Percentiles rank a stretch among this genome's conserved stretches.
Conservation (phyloP, 257 asterid genomes). For the Fraxinus cuspidata region DNA sequence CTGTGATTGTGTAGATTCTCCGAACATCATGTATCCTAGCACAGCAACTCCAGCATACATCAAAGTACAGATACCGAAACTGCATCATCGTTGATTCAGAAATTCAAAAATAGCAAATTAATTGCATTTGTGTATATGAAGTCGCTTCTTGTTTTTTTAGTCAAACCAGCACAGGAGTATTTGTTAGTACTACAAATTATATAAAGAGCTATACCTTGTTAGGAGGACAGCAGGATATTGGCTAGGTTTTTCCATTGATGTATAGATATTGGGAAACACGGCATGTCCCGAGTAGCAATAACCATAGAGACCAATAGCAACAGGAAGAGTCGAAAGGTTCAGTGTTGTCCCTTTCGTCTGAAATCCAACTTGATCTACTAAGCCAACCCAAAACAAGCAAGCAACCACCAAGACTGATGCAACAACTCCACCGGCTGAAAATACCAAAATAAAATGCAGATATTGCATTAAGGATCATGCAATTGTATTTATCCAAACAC, state of each 20-base stretch:
- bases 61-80: constrained; percentile 77
- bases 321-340: constrained; percentile 85
- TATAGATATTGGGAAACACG: constrained; percentile 87
- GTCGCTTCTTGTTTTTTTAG: no score
- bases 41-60: constrained; percentile 81
- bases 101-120: not conserved
- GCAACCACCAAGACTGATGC: constrained; percentile 81
- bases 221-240: constrained; percentile 80
- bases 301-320: constrained; percentile 92
- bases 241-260: constrained; percentile 77
- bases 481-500: not conserved
- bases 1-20: constrained; percentile 79
- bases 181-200: no score
- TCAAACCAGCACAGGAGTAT: no score
- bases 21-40: constrained; percentile 83
- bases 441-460: constrained; percentile 13
- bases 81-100: constrained; percentile 31
- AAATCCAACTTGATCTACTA: constrained; percentile 71
- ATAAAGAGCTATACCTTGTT: constrained; percentile 46
- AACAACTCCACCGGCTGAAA: constrained; percentile 90
- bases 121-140: no score
- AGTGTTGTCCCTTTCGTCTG: constrained; percentile 48
- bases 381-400: constrained; percentile 85
- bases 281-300: constrained; percentile 98
- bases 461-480: not conserved